These are phyloP conservation scores for Kwoniella bestiolae DNA, from an alignment of 768 basidiomycete genomes.

Conservation along the genomic window DNA sequence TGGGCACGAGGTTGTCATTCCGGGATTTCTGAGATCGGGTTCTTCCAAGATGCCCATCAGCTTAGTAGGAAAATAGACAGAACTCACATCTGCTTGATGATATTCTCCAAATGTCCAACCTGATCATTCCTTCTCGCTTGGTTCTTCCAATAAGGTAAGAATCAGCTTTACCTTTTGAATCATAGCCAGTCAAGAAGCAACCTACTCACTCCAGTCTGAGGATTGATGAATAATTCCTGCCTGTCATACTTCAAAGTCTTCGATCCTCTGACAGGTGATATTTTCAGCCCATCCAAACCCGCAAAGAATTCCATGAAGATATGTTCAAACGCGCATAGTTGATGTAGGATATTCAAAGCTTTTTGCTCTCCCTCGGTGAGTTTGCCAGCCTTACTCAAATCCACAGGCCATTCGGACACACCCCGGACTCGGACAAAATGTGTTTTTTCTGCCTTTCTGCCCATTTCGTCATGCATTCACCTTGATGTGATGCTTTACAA, in stretches of 20 bases:
- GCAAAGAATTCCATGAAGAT: slow-evolving; percentile 3
- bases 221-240: neutral
- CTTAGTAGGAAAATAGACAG: neutral
- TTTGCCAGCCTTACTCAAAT: too few species aligned
- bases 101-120: neutral
- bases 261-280: slow-evolving; percentile 2
- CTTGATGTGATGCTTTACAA: too few species aligned
- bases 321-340: slow-evolving; percentile 11
- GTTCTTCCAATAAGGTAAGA: neutral
- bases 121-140: slow-evolving; percentile 6
- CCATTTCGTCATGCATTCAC: too few species aligned
- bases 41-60: neutral
- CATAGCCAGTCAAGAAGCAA: neutral
- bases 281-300: slow-evolving; percentile 2
- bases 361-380: neutral
- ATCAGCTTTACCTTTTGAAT: too few species aligned
- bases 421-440: too few species aligned
- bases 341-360: slow-evolving; percentile 4
- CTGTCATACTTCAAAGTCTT: neutral
- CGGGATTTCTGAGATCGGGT: neutral
- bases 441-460: too few species aligned
- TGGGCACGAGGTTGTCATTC: slow-evolving; percentile 1
- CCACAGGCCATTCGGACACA: too few species aligned
- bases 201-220: slow-evolving; percentile 5
- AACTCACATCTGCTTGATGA: slow-evolving; percentile 5